Evolutionary conservation across 495 filamentous ascomycete species (phyloP).

Genomic region (Neurospora discreta): DNA sequence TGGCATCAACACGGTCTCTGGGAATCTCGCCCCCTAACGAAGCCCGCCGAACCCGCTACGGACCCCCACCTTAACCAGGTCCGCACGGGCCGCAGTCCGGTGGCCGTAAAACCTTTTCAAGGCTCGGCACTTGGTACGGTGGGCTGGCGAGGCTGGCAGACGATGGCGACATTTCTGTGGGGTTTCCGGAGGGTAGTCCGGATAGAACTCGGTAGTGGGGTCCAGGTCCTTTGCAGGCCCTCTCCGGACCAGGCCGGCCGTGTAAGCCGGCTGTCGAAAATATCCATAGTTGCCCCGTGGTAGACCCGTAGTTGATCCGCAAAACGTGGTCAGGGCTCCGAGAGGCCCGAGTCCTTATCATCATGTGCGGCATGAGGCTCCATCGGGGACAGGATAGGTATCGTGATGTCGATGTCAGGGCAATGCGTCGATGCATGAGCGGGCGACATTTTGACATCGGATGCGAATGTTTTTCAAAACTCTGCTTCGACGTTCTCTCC

Average conservation of each 20-base stretch:
- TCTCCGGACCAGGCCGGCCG: neutral
- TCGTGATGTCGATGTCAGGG: neutral
- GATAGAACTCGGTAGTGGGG: neutral
- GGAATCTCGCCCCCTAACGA: neutral
- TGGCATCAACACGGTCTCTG: neutral
- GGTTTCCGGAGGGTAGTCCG: neutral
- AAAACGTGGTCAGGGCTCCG: neutral
- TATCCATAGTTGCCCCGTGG: neutral
- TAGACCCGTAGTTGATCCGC: neutral
- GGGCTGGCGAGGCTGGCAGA: neutral
- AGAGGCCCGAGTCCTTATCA: neutral
- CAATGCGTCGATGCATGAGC: neutral
- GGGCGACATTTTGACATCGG: neutral
- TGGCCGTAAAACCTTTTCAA: neutral
- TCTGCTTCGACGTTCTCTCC: too few species aligned
- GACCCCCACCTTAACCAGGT: neutral
- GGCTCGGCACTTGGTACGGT: neutral
- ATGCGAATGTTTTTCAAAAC: neutral
- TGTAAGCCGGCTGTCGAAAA: neutral
- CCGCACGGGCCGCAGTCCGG: neutral
- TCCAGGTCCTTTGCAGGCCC: neutral
- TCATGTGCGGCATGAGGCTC: neutral
- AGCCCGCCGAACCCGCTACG: neutral
- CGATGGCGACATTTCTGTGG: neutral
- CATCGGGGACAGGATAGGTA: neutral